Evolutionary conservation across 1,284 basidiomycete genomes (phyloP), one percentile per base, ranked within the genome.

Genomic region (Boletus hoseneyae): DNA sequence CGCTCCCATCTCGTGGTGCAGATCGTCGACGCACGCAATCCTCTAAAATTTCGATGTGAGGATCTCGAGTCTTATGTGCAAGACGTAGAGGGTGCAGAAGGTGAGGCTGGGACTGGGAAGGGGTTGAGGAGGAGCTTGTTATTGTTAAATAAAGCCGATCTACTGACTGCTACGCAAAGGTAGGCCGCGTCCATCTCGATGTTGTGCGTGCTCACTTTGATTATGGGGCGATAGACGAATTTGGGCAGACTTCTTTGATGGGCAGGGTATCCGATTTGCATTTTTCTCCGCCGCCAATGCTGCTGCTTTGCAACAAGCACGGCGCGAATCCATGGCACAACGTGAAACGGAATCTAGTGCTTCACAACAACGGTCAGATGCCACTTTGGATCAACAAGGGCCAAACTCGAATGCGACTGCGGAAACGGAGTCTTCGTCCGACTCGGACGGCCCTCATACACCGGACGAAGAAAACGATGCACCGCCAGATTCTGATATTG

Each of bases 281-380:
- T 99, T 99, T 70, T 99, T 97, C 77, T 99, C 96, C 27, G 97
- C 97, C 6, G 82, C 88, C 11, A 88, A 93, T 70, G 93, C 93
- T 12, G 79, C 87, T 9, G 93, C 92, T 7, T 65, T 92, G 19
- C 94, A 96, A 57, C 79, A 91, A 66, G 85, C 82, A 12, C 74
- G 80, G 23, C 70, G 76, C 52, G 82, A 86, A 51, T 79, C 82
- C 25, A 57, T 76, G 46, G 34, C 51, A 30, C 48, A 51, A 25
- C 35, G 18, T 8, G 56, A 59, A 32, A 45, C 40, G 21, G 58
- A 54, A 29, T 42, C 57, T 10, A 57, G 52, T 13, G 6, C 16
- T 19, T 47, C 45, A 11, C 53, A 45, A 42, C 51, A 41, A 25
- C 42, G 25, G 10, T 18, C 46, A n/a, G 42, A 57, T 29, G 6